Evolutionary conservation across 345 rosid genomes (phyloP).

Genomic region (Toxicodendron radicans): DNA sequence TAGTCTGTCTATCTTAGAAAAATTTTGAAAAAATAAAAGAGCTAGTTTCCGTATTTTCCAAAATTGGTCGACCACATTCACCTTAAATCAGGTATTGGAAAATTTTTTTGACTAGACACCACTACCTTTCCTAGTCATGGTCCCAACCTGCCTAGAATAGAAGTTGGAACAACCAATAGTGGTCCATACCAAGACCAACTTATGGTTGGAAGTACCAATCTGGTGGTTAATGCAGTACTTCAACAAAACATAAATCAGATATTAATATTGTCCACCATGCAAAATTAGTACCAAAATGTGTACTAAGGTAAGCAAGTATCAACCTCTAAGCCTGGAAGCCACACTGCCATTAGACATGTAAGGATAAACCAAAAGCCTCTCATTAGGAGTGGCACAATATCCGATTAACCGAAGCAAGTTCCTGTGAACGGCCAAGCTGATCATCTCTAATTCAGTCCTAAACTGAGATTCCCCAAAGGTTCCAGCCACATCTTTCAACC

Average conservation of each 20-base stretch:
- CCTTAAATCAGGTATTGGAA: neutral
- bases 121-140: conserved; percentile 5
- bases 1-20: neutral
- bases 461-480: conserved; percentile 81
- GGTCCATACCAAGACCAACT: conserved; percentile 12
- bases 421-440: conserved; percentile 92
- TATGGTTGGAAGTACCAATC: neutral
- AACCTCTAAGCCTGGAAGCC: conserved; percentile 91
- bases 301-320: conserved; percentile 23
- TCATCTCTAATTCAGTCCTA: conserved; percentile 91
- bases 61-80: neutral
- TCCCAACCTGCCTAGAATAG: conserved; percentile 1
- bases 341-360: conserved; percentile 97
- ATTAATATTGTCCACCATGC: conserved; percentile 4
- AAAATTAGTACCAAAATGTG: neutral
- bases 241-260: conserved; percentile 1
- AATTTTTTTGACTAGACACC: neutral
- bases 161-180: conserved; percentile 9
- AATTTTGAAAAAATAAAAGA: neutral
- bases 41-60: neutral
- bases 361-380: conserved; percentile 91
- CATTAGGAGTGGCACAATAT: conserved; percentile 67
- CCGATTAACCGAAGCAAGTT: conserved; percentile 80
- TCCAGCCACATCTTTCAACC: conserved; percentile 77
- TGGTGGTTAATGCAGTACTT: conserved; percentile 7